These are phyloP conservation scores for Fusarium sororula DNA, from an alignment of 2,329 filamentous ascomycete species.

Conservation along the genomic window DNA sequence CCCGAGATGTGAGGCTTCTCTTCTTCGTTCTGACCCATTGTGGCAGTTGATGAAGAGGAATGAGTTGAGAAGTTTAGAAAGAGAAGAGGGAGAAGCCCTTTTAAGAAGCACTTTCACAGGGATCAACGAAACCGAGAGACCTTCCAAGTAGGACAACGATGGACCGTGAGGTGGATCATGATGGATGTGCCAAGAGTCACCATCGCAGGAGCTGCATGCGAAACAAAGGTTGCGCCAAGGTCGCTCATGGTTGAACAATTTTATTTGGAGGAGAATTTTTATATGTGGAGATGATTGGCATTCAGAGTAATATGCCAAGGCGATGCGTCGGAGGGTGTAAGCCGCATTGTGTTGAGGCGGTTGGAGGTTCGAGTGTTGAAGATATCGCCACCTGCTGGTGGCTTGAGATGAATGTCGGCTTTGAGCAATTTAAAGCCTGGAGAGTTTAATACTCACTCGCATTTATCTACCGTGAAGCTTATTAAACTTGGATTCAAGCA, in stretches of 20 bases:
- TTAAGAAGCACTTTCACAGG: neutral
- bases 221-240: neutral
- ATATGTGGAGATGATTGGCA: conserved; percentile 5
- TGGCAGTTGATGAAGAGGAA: neutral
- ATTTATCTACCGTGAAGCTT: no score
- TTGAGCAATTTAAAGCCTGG: no score
- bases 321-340: neutral
- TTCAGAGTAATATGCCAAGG: neutral
- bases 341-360: neutral
- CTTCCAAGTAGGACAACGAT: neutral
- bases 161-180: neutral
- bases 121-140: neutral
- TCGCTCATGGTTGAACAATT: neutral
- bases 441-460: rapidly evolving
- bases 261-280: conserved; percentile 23
- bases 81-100: neutral
- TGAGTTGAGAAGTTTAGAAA: neutral
- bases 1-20: conserved; percentile 33
- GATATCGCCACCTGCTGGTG: neutral
- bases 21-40: conserved; percentile 25
- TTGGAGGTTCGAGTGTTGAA: neutral
- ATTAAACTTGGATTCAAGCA: neutral
- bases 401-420: no score
- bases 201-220: neutral
- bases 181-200: conserved; percentile 16